Percentiles rank a stretch among this genome's conserved stretches.
Conservation (phyloP, 2,329 filamentous ascomycete species). For the Ploettnerulaceae sp. region DNA sequence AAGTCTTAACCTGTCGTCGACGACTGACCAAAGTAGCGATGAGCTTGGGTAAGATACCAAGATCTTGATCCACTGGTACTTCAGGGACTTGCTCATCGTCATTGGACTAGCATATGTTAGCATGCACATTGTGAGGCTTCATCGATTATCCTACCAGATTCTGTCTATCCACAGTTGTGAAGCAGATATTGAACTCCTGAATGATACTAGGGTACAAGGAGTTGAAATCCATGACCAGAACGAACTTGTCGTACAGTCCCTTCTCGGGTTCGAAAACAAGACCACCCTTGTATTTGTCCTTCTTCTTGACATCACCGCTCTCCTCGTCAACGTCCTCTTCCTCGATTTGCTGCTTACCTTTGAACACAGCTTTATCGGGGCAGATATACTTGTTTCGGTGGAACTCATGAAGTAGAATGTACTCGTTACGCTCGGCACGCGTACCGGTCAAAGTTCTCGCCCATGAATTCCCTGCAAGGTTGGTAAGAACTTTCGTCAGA, state of each 20-base stretch:
- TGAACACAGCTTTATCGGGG: slow-evolving; percentile 86
- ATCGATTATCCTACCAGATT: slow-evolving; percentile 52
- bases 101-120: slow-evolving; percentile 48
- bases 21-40: slow-evolving; percentile 89
- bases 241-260: slow-evolving; percentile 95
- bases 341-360: slow-evolving; percentile 65
- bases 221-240: slow-evolving; percentile 99
- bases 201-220: slow-evolving; percentile 99
- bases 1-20: slow-evolving; percentile 84
- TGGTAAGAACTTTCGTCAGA: slow-evolving; percentile 90
- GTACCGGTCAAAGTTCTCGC: slow-evolving; percentile 93
- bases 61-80: slow-evolving; percentile 70
- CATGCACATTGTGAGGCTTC: neutral
- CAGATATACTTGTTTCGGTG: slow-evolving; percentile 96
- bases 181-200: slow-evolving; percentile 99
- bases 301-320: slow-evolving; percentile 79
- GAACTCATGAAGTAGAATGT: slow-evolving; percentile 97
- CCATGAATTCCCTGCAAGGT: slow-evolving; percentile 97
- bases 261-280: slow-evolving; percentile 97
- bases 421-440: slow-evolving; percentile 95
- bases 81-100: slow-evolving; percentile 88
- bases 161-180: slow-evolving; percentile 86
- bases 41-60: slow-evolving; percentile 82
- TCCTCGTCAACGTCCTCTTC: slow-evolving; percentile 69
- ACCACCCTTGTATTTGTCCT: slow-evolving; percentile 98